phyloP scores from a whole-genome alignment of 2,329 filamentous ascomycete species.

The Fusarium albosuccineum region DNA sequence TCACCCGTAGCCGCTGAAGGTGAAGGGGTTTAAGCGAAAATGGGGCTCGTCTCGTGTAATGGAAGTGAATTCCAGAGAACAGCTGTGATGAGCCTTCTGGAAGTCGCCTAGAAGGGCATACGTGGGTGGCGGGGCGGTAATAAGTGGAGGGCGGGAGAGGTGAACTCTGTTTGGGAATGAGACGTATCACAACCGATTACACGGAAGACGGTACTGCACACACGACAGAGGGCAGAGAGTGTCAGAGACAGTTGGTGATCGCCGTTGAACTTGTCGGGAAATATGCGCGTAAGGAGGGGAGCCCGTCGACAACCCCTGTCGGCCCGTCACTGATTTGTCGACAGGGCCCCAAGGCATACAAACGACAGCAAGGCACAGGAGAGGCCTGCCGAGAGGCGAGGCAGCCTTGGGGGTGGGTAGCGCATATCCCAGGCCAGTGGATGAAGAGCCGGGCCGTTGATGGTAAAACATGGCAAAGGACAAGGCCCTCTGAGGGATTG shows the following conservation, averaged over 20 bases:
- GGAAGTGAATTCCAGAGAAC: too few species aligned
- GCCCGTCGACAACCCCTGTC: background rate
- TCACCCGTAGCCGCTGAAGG: too few species aligned
- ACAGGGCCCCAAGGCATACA: background rate
- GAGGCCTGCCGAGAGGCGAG: background rate
- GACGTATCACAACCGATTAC: too few species aligned
- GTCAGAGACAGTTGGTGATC: background rate
- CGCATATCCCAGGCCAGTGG: background rate
- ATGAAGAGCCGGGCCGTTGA: background rate
- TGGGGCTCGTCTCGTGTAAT: too few species aligned
- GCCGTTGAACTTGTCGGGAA: background rate
- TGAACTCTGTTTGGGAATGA: too few species aligned
- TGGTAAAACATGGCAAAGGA: background rate
- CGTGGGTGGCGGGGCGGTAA: too few species aligned
- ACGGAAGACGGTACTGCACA: too few species aligned
- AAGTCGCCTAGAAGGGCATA: too few species aligned
- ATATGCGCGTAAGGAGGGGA: background rate
- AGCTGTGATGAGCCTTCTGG: too few species aligned
- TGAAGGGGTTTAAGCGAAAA: too few species aligned
- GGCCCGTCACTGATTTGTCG: background rate
- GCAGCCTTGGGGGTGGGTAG: background rate
- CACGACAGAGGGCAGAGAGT: too few species aligned
- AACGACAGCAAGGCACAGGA: background rate
- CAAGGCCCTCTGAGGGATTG: conserved; percentile 14
- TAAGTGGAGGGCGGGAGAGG: too few species aligned